phyloP scores from a whole-genome alignment of 441 rosid genomes.

The Dalechampia spathulata region DNA sequence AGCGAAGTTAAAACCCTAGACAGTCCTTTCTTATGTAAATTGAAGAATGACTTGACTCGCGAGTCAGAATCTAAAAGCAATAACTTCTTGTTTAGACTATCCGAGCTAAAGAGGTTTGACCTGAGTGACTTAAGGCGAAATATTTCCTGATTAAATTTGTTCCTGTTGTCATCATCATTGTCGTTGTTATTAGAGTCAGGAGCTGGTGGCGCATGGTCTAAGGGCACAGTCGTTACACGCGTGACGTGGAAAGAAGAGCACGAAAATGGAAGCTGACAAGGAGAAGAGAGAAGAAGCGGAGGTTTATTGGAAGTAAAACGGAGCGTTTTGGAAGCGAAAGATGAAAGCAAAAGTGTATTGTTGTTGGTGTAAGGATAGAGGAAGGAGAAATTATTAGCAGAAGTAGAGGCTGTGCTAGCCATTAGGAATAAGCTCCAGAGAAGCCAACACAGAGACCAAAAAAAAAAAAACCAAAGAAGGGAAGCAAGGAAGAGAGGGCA shows the following conservation, averaged over 20 bases:
- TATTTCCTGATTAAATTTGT: constrained; percentile 54
- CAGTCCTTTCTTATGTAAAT: constrained; percentile 22
- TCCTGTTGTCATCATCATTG: no score
- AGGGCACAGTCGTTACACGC: constrained; percentile 63
- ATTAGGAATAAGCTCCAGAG: background rate
- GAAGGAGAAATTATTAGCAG: background rate
- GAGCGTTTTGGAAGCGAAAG: constrained; percentile 20
- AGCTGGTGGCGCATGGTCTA: constrained; percentile 53
- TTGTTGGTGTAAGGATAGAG: constrained; percentile 11
- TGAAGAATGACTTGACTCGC: constrained; percentile 44
- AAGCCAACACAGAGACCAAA: no score
- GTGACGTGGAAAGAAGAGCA: constrained; percentile 14
- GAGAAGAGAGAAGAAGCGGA: constrained; percentile 10
- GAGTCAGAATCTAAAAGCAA: constrained; percentile 39
- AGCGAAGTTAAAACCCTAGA: constrained; percentile 29
- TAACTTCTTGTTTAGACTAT: constrained; percentile 29
- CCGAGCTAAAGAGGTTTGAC: constrained; percentile 34
- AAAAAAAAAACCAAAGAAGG: no score
- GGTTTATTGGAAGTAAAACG: constrained; percentile 16
- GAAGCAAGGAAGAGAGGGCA: no score
- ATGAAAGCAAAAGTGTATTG: constrained; percentile 15
- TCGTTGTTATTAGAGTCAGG: constrained; percentile 34
- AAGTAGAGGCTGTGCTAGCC: background rate
- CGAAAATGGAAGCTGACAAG: constrained; percentile 6
- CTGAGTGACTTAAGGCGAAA: constrained; percentile 56